Conservation (phyloP, 139 green algal genomes). For the Monoraphidium neglectum region DNA sequence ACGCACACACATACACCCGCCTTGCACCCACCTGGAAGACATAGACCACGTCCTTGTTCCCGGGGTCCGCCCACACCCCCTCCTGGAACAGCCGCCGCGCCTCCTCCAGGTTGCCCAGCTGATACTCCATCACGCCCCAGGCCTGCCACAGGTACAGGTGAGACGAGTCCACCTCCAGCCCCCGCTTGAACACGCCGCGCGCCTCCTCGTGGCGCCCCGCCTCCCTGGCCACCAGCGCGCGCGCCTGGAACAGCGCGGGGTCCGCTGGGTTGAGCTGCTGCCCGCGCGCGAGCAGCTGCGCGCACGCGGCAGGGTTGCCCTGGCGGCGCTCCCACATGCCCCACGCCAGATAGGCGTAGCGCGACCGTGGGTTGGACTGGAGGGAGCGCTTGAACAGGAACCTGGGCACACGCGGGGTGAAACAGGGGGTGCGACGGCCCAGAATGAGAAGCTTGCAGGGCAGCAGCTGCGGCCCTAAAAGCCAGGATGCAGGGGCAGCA, state of each 20-base stretch:
- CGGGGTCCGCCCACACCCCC: conserved; percentile 86
- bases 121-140: conserved; percentile 90
- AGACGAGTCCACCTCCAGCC: conserved; percentile 57
- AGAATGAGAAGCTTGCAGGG: too few species aligned
- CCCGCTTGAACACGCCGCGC: conserved; percentile 69
- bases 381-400: conserved; percentile 69
- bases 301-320: conserved; percentile 58
- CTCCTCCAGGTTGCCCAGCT: conserved; percentile 59
- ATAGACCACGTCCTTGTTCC: conserved; percentile 52
- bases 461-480: neutral
- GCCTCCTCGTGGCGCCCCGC: conserved; percentile 60
- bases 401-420: conserved; percentile 39
- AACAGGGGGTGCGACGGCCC: too few species aligned
- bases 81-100: conserved; percentile 93
- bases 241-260: conserved; percentile 79
- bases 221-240: conserved; percentile 74
- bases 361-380: conserved; percentile 49
- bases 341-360: conserved; percentile 79
- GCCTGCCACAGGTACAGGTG: conserved; percentile 89
- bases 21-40: conserved; percentile 78
- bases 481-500: neutral
- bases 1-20: neutral
- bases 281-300: conserved; percentile 77
- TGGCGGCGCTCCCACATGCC: conserved; percentile 73
- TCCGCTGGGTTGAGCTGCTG: conserved; percentile 81